Evolutionary conservation across 805 yeast genomes (phyloP), one percentile per base, ranked within the genome.

Genomic region (Maudiozyma pseudohumilis): DNA sequence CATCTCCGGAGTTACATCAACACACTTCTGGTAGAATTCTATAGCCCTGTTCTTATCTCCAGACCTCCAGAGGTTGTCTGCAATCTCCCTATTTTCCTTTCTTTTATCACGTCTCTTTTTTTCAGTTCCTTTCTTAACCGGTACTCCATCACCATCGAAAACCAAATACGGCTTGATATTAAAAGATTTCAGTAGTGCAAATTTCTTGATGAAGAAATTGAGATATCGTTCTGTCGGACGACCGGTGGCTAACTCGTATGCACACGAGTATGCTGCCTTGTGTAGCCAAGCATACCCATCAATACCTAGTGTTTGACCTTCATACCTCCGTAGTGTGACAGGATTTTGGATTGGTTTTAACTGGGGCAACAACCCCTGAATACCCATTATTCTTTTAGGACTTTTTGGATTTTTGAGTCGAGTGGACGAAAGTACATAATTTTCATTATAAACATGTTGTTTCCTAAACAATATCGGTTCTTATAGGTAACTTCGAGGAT

Each of bases 221-320:
- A 89, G 58, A 54, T 82, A 83, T 50, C 74, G 70, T n/a, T 68
- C 65, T 0, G 97, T 85, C 1, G 87, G 85, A 35, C 62, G 58
- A 9, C 74, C 83, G 36, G 72, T 64, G 7, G 86, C 85, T 33
- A 92, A 63, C 35, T 92, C 95, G 59, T 72, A 75, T 0, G 96
- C 82, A 60, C 97, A 88, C 13, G 85, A 65, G 35, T 79, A 72
- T 3, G 84, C 77, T 4, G 92, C 88, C 45, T 84, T 74, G 60
- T 92, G 99, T 5, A 92, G 71, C 99, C 99, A 92, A 1, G 96
- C 87, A 53, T 86, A 92, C 0, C 95, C 88, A 55, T 92, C 99
- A n/a, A 92, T 79, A 0, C 95, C 99, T 30, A 88, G 62, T 0
- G 82, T 76, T 50, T 78, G 69, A 1, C 95, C 96, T 11, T 75